Evolutionary conservation across 176 grass and related monocot species (phyloP).

Genomic region (Calamus simplicifolius): DNA sequence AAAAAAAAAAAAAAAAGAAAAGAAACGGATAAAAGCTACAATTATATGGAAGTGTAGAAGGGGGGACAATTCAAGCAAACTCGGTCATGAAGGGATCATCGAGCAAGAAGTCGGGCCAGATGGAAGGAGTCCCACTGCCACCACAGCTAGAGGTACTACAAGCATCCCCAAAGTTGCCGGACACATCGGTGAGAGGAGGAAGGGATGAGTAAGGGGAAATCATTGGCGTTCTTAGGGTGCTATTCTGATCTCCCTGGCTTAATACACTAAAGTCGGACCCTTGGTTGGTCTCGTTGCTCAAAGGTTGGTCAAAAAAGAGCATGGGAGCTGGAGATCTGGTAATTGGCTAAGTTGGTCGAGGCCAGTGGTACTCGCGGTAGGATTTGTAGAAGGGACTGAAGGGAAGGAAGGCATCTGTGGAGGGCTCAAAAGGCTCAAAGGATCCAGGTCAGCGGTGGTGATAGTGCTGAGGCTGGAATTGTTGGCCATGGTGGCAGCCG

Average conservation of each 20-base stretch:
- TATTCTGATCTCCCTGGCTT: slow-evolving; percentile 24
- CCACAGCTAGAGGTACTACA: slow-evolving; percentile 67
- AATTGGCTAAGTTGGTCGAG: slow-evolving; percentile 33
- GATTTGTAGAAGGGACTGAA: slow-evolving; percentile 38
- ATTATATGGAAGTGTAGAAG: slow-evolving; percentile 20
- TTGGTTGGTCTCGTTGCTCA: slow-evolving; percentile 29
- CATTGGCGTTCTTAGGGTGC: slow-evolving; percentile 32
- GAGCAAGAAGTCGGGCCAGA: slow-evolving; percentile 57
- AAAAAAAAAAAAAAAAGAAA: too few species aligned
- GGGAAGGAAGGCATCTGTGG: slow-evolving; percentile 49
- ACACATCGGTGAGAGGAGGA: slow-evolving; percentile 59
- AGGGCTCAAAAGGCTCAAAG: slow-evolving; percentile 47
- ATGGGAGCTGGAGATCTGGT: slow-evolving; percentile 45
- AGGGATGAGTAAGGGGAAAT: slow-evolving; percentile 38
- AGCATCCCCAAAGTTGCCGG: slow-evolving; percentile 57
- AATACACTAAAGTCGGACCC: slow-evolving; percentile 19
- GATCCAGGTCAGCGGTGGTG: slow-evolving; percentile 49
- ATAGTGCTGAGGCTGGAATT: slow-evolving; percentile 1
- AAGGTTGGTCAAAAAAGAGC: slow-evolving; percentile 40
- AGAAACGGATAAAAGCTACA: slow-evolving; percentile 22
- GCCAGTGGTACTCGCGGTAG: slow-evolving; percentile 9
- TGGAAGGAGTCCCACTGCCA: slow-evolving; percentile 32
- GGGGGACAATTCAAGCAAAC: slow-evolving; percentile 34
- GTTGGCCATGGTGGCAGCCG: slow-evolving; percentile 14
- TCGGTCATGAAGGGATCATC: slow-evolving; percentile 55